Base-by-base conservation (phyloP, 2,329 filamentous ascomycete genomes). In the Simplicillium sp. region DNA sequence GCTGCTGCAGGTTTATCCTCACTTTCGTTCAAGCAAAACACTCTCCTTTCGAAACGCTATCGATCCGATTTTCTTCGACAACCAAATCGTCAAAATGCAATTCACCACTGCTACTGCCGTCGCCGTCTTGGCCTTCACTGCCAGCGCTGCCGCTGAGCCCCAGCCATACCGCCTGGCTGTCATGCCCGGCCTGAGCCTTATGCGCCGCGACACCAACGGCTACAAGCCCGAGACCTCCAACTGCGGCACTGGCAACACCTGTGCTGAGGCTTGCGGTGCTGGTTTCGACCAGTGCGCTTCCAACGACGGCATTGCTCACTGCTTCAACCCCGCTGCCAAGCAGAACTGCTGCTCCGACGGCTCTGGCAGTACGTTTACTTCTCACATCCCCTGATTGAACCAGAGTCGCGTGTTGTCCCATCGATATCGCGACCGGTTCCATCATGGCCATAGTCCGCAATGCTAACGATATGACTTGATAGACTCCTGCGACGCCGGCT, bases 401-500 rank as follows among this genome's bases (percentile, higher is more conserved):
- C 5, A 25, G 20, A 6, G 20, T 25, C 20, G 20, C 20, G 20
- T 25, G 20, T 25, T 25, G 9, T 25, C 20, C 6, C 20, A 5
- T 25, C 20, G 9, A 25, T 9, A 25, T 25, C 20, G 20, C 9
- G 20, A 25, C 20, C 20, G 20, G 20, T 9, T 25, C 20, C 20
- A 25, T 25, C 6, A 25, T 25, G 20, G 9, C n/a, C n/a, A n/a
- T 9, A 25, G 5, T 25, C 9, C 20, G 5, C 9, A 25, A 25
- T 25, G 20, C 20, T 25, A 16, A 16, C 13, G 32, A 16, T 16
- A 34, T 16, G 13, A 34, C 12, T n/a, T 14, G 6, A 20, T 39
- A 80, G 76, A 77, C 58, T 75, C 77, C 28, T 82, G 78, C 56
- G 69, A 76, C 28, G 56, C 60, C 13, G 75, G 74, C 38, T 82